These are phyloP conservation scores for Cutaneotrichosporon sp. DNA, from an alignment of 1,284 basidiomycete genomes.

Conservation along the genomic window DNA sequence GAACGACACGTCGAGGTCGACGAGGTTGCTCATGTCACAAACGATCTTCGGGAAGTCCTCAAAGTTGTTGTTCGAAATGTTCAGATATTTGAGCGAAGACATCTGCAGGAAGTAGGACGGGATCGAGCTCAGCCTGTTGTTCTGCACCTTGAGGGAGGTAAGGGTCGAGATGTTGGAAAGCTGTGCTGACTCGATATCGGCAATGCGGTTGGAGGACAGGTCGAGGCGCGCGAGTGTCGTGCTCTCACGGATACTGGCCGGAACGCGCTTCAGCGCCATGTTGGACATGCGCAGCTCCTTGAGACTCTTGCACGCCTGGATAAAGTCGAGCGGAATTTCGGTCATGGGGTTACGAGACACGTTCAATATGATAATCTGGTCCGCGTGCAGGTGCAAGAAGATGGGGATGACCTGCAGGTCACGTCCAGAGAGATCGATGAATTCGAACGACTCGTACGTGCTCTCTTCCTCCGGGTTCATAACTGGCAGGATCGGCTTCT, in stretches of 20 bases:
- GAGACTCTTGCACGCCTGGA: conserved; percentile 79
- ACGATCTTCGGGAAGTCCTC: conserved; percentile 72
- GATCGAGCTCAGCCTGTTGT: conserved; percentile 84
- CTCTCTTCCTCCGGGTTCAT: conserved; percentile 65
- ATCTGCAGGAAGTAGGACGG: conserved; percentile 80
- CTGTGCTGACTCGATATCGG: conserved; percentile 78
- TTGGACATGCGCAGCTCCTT: conserved; percentile 84
- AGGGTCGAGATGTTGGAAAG: conserved; percentile 74
- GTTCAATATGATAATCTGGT: conserved; percentile 79
- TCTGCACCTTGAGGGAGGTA: conserved; percentile 72
- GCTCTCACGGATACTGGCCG: conserved; percentile 73
- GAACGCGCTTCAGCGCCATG: conserved; percentile 92
- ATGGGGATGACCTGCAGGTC: conserved; percentile 88
- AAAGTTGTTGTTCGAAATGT: conserved; percentile 97
- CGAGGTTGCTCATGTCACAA: conserved; percentile 65
- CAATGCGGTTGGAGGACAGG: conserved; percentile 88
- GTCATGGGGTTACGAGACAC: conserved; percentile 93
- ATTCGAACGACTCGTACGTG: conserved; percentile 68
- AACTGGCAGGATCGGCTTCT: conserved; percentile 52
- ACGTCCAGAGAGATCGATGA: conserved; percentile 76
- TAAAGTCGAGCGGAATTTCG: conserved; percentile 94
- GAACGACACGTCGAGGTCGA: conserved; percentile 91
- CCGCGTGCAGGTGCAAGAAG: conserved; percentile 78
- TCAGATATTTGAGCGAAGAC: conserved; percentile 67
- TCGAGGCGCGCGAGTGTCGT: conserved; percentile 75